Conservation (phyloP, 345 rosid genomes). For the Pelargonium nanum region DNA sequence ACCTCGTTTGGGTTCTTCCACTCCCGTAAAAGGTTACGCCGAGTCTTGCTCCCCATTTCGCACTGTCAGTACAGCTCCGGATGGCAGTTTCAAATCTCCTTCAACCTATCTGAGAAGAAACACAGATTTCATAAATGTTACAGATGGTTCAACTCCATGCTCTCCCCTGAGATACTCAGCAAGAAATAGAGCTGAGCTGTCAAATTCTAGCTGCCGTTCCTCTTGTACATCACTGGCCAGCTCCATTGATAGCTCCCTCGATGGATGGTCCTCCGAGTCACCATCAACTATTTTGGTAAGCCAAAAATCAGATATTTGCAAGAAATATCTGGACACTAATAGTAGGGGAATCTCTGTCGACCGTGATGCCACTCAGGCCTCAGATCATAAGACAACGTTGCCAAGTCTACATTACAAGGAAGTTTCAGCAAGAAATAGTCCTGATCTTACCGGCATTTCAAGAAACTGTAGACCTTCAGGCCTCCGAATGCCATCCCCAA, state of each 20-base stretch:
- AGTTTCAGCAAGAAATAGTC: background rate
- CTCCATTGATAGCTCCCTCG: slow-evolving; percentile 5
- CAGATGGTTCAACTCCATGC: slow-evolving; percentile 12
- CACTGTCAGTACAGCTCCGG: background rate
- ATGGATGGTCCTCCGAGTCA: slow-evolving; percentile 18
- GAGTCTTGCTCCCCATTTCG: no score
- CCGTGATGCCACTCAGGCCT: slow-evolving; percentile 9
- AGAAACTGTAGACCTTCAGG: slow-evolving; percentile 22
- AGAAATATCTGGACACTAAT: background rate
- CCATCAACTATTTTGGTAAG: slow-evolving; percentile 3
- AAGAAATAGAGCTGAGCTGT: slow-evolving; percentile 5
- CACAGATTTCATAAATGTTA: background rate
- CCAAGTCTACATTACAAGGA: background rate
- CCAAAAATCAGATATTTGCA: slow-evolving; percentile 5
- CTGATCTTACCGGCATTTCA: slow-evolving; percentile 2
- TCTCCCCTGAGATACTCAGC: slow-evolving; percentile 15
- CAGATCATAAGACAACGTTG: slow-evolving; percentile 12
- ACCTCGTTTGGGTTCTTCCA: background rate
- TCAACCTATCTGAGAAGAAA: slow-evolving; percentile 13
- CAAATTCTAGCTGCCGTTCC: slow-evolving; percentile 15
- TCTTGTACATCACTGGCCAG: slow-evolving; percentile 15
- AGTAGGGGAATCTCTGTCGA: slow-evolving; percentile 5
- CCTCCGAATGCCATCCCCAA: slow-evolving; percentile 37
- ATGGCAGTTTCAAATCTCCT: slow-evolving; percentile 14
- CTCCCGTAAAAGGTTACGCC: background rate